Base-by-base conservation (phyloP, 305 asterid species). In the Galium porrigens region DNA sequence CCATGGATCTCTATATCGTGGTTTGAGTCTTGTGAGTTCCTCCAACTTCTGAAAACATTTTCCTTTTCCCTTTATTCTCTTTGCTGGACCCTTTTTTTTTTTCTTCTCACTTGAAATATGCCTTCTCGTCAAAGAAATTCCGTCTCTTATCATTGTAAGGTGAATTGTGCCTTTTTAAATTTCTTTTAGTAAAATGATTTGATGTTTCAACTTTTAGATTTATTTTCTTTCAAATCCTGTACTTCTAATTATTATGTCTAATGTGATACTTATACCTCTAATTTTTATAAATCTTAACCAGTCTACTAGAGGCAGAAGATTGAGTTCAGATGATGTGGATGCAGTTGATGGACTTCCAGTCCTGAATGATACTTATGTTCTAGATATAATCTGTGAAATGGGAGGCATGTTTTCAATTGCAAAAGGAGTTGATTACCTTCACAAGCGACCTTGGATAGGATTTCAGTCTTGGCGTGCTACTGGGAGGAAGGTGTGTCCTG, bases 401-500 rank as follows among this genome's bases (percentile, higher is more conserved):
- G 95, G 99, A 71, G 99, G 96, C 81, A 85, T 92, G 89, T 87
- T 92, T 78, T 79, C 99, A 36, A 78, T 92, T 76, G 95, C 97
- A 68, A 83, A 83, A 65, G 77, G 81, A 66, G 70, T 92, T 42
- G 96, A 92, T 72, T 81, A 87, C 73, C 82, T 92, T 69, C 97
- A 92, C 78, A 89, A 83, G 80, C 81, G 88, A 59, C 97, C 99
- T 64, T 92, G 99, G 99, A 83, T 92, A 63, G 99, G 99, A 79
- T 92, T 92, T 84, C 99, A 92, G 84, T 92, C 97, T 68, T 92
- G 99, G 99, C 91, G 83, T 64, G 88, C 97, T 68, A 74, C 91
- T 77, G 99, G 89, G 67, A 85, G 95, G 78, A 83, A 83, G 90
- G 99, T 87, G 67, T 32, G 74, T 59, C 63, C 65, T 60, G 64